phyloP scores from a whole-genome alignment of 169 alveolate species.

The Plasmodium chabaudi region DNA sequence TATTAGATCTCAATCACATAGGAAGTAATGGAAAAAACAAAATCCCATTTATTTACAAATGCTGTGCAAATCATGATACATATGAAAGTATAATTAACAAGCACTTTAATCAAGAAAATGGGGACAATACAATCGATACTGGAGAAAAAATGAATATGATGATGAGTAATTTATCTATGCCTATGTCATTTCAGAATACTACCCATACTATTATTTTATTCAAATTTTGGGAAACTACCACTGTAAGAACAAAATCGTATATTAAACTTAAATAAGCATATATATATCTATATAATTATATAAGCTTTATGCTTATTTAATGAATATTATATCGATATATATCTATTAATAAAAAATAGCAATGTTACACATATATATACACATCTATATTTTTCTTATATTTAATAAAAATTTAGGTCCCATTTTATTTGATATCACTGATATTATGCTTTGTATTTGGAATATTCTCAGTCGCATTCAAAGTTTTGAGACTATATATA shows the following conservation, averaged over 20 bases:
- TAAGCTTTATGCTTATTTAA: no score
- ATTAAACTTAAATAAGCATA: neutral
- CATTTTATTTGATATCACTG: slow-evolving; percentile 35
- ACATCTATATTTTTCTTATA: neutral
- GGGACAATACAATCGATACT: slow-evolving; percentile 1
- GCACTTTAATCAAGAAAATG: slow-evolving; percentile 8
- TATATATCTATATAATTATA: neutral
- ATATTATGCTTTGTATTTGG: slow-evolving; percentile 42
- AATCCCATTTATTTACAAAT: slow-evolving; percentile 33
- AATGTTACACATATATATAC: neutral
- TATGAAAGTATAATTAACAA: slow-evolving; percentile 30
- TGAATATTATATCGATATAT: no score
- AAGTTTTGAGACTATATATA: slow-evolving; percentile 23
- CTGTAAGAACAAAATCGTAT: slow-evolving; percentile 11
- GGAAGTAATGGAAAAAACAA: slow-evolving; percentile 23
- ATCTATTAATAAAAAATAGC: no score
- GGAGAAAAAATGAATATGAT: neutral
- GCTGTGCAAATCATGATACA: slow-evolving; percentile 27
- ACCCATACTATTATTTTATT: slow-evolving; percentile 68
- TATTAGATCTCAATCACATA: slow-evolving; percentile 1
- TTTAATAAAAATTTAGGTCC: neutral
- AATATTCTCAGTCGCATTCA: slow-evolving; percentile 32
- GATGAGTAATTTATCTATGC: slow-evolving; percentile 22
- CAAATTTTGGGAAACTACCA: slow-evolving; percentile 59
- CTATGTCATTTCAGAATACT: slow-evolving; percentile 59